A percentile compares a stretch with the other conserved stretches of the same genome.
These are phyloP conservation scores for Neonectria sp. DNA, from an alignment of 2,329 filamentous ascomycete genomes.

Conservation along the genomic window DNA sequence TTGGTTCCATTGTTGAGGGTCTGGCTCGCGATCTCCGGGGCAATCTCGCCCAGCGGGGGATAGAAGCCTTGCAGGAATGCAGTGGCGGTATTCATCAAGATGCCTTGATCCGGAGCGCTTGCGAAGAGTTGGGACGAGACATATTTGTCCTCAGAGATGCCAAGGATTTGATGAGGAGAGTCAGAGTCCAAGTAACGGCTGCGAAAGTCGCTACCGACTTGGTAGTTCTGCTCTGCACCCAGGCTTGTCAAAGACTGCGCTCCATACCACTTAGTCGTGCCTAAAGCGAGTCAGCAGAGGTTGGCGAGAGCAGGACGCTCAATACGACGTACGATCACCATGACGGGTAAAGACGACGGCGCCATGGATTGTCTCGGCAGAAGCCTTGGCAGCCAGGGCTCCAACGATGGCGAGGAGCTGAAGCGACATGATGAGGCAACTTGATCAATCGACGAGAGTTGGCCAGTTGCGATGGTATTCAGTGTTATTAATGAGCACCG, in stretches of 20 bases:
- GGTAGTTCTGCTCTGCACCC: constrained; percentile 52
- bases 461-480: background rate
- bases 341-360: constrained; percentile 54
- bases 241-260: constrained; percentile 52
- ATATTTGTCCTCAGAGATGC: constrained; percentile 52
- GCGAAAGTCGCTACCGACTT: constrained; percentile 46
- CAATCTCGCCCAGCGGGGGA: constrained; percentile 49
- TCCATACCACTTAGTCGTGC: constrained; percentile 54
- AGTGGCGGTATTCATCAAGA: constrained; percentile 54
- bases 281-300: constrained; percentile 35
- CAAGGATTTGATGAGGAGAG: constrained; percentile 49
- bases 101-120: constrained; percentile 51
- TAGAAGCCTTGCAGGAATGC: constrained; percentile 55
- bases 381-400: constrained; percentile 14
- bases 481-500: background rate
- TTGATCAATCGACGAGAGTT: background rate
- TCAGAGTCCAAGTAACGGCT: constrained; percentile 43
- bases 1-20: constrained; percentile 52
- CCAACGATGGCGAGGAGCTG: background rate
- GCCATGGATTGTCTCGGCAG: constrained; percentile 52
- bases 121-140: constrained; percentile 52
- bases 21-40: constrained; percentile 46
- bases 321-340: constrained; percentile 51
- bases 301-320: background rate
- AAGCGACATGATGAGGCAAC: constrained; percentile 1